Conservation (phyloP, 1,284 basidiomycete genomes). For the Gomphus sp. region DNA sequence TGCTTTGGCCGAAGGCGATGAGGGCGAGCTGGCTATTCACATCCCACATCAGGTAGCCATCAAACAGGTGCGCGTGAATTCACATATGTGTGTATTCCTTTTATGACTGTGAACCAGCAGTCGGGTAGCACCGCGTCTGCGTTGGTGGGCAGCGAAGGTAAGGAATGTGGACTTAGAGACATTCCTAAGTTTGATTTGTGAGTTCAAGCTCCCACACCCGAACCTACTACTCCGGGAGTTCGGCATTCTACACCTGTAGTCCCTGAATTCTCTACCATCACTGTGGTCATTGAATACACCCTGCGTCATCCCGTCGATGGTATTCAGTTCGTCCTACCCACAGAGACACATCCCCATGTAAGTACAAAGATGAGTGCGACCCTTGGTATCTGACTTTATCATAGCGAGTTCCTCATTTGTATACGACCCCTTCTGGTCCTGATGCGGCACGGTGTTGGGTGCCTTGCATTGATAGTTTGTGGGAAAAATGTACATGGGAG, state of each 20-base stretch:
- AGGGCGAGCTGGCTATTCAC: constrained; percentile 89
- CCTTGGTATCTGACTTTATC: constrained; percentile 12
- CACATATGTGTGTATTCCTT: neutral
- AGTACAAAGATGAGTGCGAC: constrained; percentile 26
- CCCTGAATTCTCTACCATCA: constrained; percentile 71
- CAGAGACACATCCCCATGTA: constrained; percentile 76
- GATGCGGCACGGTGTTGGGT: constrained; percentile 95
- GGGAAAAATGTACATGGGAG: constrained; percentile 99
- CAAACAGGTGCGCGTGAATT: constrained; percentile 30
- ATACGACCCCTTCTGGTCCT: constrained; percentile 81
- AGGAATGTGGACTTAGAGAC: constrained; percentile 13
- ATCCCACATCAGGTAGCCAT: constrained; percentile 77
- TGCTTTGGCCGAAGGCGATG: constrained; percentile 81
- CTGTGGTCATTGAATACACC: constrained; percentile 72
- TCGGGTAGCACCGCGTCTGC: constrained; percentile 35
- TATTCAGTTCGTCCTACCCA: constrained; percentile 78
- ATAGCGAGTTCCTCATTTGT: constrained; percentile 88
- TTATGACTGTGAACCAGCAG: neutral
- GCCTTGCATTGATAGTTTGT: constrained; percentile 90
- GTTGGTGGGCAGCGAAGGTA: constrained; percentile 40
- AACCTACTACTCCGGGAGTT: constrained; percentile 60
- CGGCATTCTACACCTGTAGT: constrained; percentile 31
- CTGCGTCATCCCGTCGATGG: constrained; percentile 77
- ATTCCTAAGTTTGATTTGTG: neutral
- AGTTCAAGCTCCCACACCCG: constrained; percentile 57